Base-by-base conservation (phyloP, 2,329 filamentous ascomycete species). In the Sporothrix brunneoviolacea region DNA sequence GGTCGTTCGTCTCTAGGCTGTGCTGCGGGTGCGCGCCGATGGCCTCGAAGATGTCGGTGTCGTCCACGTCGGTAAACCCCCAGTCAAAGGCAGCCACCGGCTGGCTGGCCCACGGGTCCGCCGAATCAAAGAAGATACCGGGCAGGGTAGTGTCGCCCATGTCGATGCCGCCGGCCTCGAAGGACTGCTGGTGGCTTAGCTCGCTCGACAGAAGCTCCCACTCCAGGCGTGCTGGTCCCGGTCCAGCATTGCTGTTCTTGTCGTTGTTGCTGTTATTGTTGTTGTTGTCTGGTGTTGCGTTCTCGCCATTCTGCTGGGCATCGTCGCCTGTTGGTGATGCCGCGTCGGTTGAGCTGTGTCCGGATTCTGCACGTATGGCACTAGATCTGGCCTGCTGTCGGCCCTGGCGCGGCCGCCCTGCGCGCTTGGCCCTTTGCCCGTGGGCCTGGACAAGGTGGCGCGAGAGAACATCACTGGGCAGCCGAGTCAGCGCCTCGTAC, bases 371-470 rank as follows among this genome's bases (percentile, higher is more conserved):
- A n/a, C n/a, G n/a, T n/a, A 28, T 10, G 24, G 24, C 24, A 6
- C 6, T 10, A 28, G 24, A 28, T 28, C 24, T 5, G 24, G 24
- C 24, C 24, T 28, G 24, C 24, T 28, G 24, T 28, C 24, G 24
- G 10, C 10, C 6, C 24, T 28, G 24, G 24, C 10, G 24, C 24
- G 42, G 42, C 15, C 42, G 42, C 2, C 42, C 42, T 3, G 32
- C 42, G 8, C 42, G 42, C 19, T 45, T 45, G 4, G 42, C 42
- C 10, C n/a, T 3, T 16, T 36, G 42, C 3, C 42, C 42, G 27
- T 45, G 42, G 8, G 42, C 42, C 9, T 45, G 42, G 15, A 45
- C 21, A 5, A 45, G 42, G 13, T 45, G 42, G 7, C 32, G 42
- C 15, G 42, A 35, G 13, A 45, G 21, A 5, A 45, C 42, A 27